phyloP scores from a whole-genome alignment of 116 monocot genomes.

The Zostera marina region DNA sequence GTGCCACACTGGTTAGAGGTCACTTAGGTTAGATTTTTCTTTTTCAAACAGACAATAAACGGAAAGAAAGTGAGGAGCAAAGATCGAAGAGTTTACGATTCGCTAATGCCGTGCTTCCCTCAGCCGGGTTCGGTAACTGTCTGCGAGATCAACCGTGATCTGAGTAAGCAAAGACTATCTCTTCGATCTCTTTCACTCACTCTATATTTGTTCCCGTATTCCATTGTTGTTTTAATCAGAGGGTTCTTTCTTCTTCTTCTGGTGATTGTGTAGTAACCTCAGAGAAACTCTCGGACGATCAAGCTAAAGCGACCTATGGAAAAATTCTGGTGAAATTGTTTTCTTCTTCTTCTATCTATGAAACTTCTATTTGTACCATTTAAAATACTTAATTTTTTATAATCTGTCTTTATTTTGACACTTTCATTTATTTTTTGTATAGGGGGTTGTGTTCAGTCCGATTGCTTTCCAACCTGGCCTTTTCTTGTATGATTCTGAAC shows the following conservation, averaged over 20 bases:
- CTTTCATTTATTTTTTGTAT: background rate
- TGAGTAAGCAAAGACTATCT: constrained; percentile 23
- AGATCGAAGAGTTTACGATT: background rate
- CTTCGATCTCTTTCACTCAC: background rate
- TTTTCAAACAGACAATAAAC: background rate
- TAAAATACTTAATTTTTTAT: background rate
- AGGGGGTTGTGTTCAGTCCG: constrained; percentile 83
- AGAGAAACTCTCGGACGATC: constrained; percentile 42
- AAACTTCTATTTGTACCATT: background rate
- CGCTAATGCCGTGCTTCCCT: constrained; percentile 59
- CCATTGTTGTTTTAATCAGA: too few relatives aligned
- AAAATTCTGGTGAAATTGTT: constrained; percentile 48
- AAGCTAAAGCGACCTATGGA: constrained; percentile 70
- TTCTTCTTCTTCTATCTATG: background rate
- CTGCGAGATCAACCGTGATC: constrained; percentile 89
- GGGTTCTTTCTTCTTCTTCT: background rate
- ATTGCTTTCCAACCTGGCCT: constrained; percentile 42
- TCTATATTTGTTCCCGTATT: too few relatives aligned
- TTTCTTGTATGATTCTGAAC: constrained; percentile 12
- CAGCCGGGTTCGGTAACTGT: constrained; percentile 60
- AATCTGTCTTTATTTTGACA: background rate
- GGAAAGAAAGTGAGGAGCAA: background rate
- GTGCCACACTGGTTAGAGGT: too few relatives aligned
- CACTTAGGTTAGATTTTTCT: too few relatives aligned
- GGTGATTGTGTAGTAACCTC: constrained; percentile 38